These are phyloP conservation scores for Globisporangium yorkense DNA, from an alignment of 352 stramenopile species.

Conservation along the genomic window DNA sequence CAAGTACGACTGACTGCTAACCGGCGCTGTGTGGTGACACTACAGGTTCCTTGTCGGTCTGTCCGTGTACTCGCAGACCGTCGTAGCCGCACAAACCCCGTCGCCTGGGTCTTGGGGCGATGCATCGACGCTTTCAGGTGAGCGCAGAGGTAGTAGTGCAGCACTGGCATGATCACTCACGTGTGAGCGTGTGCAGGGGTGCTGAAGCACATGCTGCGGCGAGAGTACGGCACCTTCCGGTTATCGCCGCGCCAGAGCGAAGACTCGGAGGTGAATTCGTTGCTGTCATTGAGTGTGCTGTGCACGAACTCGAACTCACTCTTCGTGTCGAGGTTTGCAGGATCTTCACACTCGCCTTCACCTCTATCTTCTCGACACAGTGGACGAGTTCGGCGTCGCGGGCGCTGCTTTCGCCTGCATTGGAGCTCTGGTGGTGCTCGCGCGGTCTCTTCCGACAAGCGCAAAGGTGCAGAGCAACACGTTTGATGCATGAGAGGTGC, in stretches of 20 bases:
- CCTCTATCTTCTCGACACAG: constrained; percentile 21
- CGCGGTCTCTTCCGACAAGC: not conserved
- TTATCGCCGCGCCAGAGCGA: constrained; percentile 66
- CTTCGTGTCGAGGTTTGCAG: constrained; percentile 6
- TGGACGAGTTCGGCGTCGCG: constrained; percentile 22
- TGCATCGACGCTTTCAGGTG: constrained; percentile 62
- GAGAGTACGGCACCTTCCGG: constrained; percentile 90
- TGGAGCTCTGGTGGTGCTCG: constrained; percentile 5
- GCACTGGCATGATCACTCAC: not conserved
- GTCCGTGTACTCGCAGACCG: constrained; percentile 26
- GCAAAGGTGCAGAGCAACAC: not conserved
- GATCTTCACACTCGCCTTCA: constrained; percentile 16
- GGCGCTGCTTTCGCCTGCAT: constrained; percentile 17
- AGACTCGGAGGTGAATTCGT: constrained; percentile 24
- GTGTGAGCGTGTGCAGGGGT: constrained; percentile 14
- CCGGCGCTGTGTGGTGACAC: not conserved
- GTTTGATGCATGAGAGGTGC: not conserved
- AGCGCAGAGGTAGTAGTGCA: not conserved
- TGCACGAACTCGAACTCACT: not conserved
- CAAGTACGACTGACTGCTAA: too few relatives aligned
- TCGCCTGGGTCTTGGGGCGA: constrained; percentile 88
- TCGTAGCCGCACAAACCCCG: constrained; percentile 19
- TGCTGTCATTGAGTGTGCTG: not conserved
- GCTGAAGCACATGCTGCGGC: constrained; percentile 62
- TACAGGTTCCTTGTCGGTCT: constrained; percentile 28